Evolutionary conservation across 768 basidiomycete genomes (phyloP).

Genomic region (Coprinopsis sp.): DNA sequence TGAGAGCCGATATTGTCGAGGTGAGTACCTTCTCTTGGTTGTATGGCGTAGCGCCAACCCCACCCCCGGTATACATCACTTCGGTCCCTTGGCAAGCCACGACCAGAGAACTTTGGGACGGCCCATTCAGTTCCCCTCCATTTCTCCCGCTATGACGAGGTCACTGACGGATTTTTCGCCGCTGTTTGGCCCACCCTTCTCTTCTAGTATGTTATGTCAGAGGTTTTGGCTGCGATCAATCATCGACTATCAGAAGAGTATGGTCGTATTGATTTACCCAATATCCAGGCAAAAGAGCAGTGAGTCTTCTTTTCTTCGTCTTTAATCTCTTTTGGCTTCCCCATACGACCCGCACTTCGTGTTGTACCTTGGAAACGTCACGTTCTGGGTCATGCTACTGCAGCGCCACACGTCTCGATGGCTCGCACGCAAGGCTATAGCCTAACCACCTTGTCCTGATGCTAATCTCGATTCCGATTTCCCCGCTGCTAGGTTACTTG

Average conservation of each 20-base stretch:
- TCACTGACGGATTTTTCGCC: constrained; percentile 1
- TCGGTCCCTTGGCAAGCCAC: too few species aligned
- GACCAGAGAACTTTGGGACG: too few species aligned
- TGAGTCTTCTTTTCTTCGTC: constrained; percentile 28
- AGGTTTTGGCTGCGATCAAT: constrained; percentile 92
- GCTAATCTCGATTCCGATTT: background rate
- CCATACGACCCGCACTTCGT: too few species aligned
- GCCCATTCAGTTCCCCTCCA: background rate
- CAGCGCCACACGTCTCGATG: constrained; percentile 1
- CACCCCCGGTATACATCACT: constrained; percentile 2
- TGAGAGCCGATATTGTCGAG: constrained; percentile 76
- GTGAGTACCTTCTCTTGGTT: constrained; percentile 36
- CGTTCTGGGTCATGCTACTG: background rate
- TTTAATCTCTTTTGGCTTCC: background rate
- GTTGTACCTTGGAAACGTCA: background rate
- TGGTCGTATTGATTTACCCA: constrained; percentile 73
- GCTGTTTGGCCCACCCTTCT: constrained; percentile 8
- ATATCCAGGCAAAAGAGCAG: constrained; percentile 83
- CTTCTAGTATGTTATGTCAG: constrained; percentile 82
- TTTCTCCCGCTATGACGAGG: constrained; percentile 4
- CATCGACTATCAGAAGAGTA: constrained; percentile 87
- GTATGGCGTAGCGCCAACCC: background rate
- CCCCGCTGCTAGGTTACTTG: constrained; percentile 53
- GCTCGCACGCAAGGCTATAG: background rate
- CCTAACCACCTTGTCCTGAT: constrained; percentile 3